Evolutionary conservation across 2,329 filamentous ascomycete genomes (phyloP).

Genomic region (Colletotrichum truncatum): DNA sequence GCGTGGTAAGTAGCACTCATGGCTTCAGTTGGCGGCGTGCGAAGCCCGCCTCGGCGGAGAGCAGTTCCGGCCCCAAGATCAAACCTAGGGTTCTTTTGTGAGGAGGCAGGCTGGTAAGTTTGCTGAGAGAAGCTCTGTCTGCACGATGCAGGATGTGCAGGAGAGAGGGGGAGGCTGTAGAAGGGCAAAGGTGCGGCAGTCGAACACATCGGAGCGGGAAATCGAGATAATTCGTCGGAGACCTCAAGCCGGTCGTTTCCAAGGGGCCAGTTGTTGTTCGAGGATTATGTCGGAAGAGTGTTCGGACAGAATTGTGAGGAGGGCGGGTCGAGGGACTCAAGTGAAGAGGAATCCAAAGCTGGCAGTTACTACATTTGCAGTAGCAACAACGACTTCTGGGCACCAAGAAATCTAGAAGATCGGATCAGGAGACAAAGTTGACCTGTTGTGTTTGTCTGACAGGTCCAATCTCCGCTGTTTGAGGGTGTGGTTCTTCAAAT

Average conservation of each 20-base stretch:
- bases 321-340: not conserved
- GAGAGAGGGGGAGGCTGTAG: conserved; percentile 29
- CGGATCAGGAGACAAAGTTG: not conserved
- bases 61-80: conserved; percentile 33
- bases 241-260: not conserved
- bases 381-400: not conserved
- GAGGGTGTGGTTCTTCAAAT: not conserved
- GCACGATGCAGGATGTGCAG: conserved; percentile 22
- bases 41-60: conserved; percentile 50
- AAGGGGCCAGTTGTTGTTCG: not conserved
- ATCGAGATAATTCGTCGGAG: not conserved
- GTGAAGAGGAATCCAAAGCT: not conserved
- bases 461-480: not conserved
- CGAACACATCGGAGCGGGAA: conserved; percentile 37
- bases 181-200: conserved; percentile 30
- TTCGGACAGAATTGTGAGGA: not conserved
- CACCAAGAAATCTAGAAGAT: not conserved
- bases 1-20: conserved; percentile 64
- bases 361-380: conserved; percentile 10
- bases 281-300: not conserved
- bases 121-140: conserved; percentile 18
- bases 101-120: not conserved
- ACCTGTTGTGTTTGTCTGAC: not conserved
- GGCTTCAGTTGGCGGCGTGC: conserved; percentile 60
- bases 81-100: conserved; percentile 17